These are phyloP conservation scores for Erodium texanum DNA, from an alignment of 441 rosid species.

Conservation along the genomic window DNA sequence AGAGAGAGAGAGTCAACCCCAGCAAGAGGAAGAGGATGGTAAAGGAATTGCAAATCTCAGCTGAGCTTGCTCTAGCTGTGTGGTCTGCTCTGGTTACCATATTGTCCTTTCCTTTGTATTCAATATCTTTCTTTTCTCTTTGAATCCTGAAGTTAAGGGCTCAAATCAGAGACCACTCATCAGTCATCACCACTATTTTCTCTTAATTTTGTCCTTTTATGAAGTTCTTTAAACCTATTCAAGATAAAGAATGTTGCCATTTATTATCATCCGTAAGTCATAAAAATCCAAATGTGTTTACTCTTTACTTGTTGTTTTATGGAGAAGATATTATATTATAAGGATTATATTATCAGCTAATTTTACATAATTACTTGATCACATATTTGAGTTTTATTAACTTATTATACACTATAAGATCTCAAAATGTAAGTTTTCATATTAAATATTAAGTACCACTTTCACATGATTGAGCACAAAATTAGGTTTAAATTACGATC, in stretches of 20 bases:
- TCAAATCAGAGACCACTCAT: background rate
- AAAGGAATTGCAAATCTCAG: background rate
- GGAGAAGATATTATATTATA: too few relatives aligned
- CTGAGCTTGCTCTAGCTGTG: constrained; percentile 7
- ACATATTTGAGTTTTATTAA: too few relatives aligned
- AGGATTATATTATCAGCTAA: too few relatives aligned
- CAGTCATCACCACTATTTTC: background rate
- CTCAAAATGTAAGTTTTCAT: too few relatives aligned
- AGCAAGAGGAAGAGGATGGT: background rate
- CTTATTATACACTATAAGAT: too few relatives aligned
- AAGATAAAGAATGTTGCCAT: background rate
- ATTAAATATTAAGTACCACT: too few relatives aligned
- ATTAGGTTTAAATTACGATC: background rate
- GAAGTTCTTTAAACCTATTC: background rate
- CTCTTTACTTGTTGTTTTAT: too few relatives aligned
- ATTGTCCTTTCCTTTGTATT: background rate
- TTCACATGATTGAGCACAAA: background rate
- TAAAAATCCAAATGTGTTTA: too few relatives aligned
- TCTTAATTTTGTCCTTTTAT: background rate
- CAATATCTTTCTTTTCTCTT: too few relatives aligned
- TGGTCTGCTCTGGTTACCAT: background rate
- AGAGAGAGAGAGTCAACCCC: constrained; percentile 3
- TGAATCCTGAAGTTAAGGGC: background rate
- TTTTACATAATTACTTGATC: too few relatives aligned
- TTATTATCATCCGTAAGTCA: too few relatives aligned